Evolutionary conservation across 2,329 filamentous ascomycete species (phyloP), one percentile per base, ranked within the genome.

Genomic region (Aspergillus sp.): DNA sequence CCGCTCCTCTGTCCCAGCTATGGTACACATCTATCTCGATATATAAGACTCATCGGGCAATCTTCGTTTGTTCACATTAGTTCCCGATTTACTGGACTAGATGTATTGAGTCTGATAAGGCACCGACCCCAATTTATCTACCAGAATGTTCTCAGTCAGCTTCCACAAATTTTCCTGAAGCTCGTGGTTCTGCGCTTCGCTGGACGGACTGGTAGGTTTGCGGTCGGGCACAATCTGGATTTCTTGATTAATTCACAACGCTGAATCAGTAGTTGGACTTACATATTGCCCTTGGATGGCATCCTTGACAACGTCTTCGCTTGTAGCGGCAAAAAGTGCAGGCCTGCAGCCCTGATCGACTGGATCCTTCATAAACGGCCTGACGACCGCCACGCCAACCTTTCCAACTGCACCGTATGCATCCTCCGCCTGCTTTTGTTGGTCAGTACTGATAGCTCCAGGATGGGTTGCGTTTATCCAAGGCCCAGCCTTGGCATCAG

Each of bases 161-260:
- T 41, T 53, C 50, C 50, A 53, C 50, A 53, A 30, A 41, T 53
- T 53, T 34, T 53, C 50, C 50, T 53, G 50, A 1, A 53, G 50
- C 50, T 53, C 31, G 19, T 38, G 30, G 50, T 30, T 53, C 31
- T 53, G 50, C 2, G 50, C 50, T 11, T 53, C 30, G 11, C 31
- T 53, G 1, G 50, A 53, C 50, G 50, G 50, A 41, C 30, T 53
- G 9, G 31, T 41, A 3, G 50, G 50, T 22, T 41, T 53, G n/a
- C 50, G 50, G n/a, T 53, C 50, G 11, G 50, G 50, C 9, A 53
- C 25, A 41, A 53, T 53, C 50, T 53, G 28, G 34, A 41, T 41
- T 23, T 38, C n/a, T 41, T 30, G 3, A 53, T 53, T 22, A 53
- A 34, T 25, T 13, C 48, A 53, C 30, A 15, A 13, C 7, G 11